Base-by-base conservation (phyloP, 208 protist genomes). In the Crithidia mellificae region DNA sequence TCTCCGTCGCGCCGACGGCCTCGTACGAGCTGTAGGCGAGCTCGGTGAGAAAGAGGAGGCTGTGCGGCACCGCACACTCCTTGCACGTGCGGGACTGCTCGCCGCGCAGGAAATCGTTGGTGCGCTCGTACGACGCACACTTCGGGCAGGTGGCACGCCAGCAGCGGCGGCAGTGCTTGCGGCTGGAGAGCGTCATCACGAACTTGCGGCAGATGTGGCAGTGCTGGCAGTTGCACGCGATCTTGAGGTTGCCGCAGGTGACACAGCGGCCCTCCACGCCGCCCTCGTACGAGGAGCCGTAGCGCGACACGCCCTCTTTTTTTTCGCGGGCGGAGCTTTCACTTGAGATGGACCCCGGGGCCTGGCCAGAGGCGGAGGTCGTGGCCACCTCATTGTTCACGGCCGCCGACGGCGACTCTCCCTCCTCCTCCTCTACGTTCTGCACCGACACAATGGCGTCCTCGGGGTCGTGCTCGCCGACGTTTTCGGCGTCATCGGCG, bases 121-220 rank as follows among this genome's bases (percentile, higher is more conserved):
- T 57, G 41, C 72, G 67, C 51, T 64, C 29, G 44, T 54, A 22
- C 38, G 24, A 15, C 38, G 72, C 54, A 61, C 80, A 82, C 34
- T 62, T 51, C 19, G 66, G 57, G 66, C 80, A 85, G 19, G 63
- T 46, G 25, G 76, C 53, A 30, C 65, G 73, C 72, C 76, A 85
- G 68, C 80, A 82, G 43, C 30, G 51, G 14, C 80, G 75, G 68
- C 80, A 82, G 69, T 85, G 80, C 47, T 70, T 69, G 29, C 74
- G 70, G 24, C 58, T 66, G 29, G 50, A 52, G 17, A 77, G 63
- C 12, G 72, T 68, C 51, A 81, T 7, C 53, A 85, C 32, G 55
- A 77, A 85, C 39, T 49, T 32, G 30, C 41, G 32, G 53, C 80
- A 85, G 38, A 47, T 32, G 34, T 63, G 43, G 61, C 74, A 81